Evolutionary conservation across 1,139 yeast genomes (phyloP).

Genomic region (Taphrina communis): DNA sequence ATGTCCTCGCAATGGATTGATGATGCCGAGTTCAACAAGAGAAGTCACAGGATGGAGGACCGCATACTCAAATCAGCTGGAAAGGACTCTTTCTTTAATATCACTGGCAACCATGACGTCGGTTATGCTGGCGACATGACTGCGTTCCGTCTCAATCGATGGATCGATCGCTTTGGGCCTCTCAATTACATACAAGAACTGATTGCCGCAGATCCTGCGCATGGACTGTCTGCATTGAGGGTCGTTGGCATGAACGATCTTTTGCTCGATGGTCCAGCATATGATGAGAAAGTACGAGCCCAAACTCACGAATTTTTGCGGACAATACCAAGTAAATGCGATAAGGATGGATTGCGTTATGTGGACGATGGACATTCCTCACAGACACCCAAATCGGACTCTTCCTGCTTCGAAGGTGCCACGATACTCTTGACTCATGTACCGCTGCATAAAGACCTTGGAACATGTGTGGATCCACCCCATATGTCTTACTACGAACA

Average conservation of each 20-base stretch:
- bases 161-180: slow-evolving; percentile 73
- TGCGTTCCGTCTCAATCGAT: slow-evolving; percentile 85
- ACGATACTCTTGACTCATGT: slow-evolving; percentile 87
- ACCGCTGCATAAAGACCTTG: slow-evolving; percentile 80
- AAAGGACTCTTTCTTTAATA: slow-evolving; percentile 45
- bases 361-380: background rate
- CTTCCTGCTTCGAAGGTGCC: slow-evolving; percentile 51
- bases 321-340: slow-evolving; percentile 10
- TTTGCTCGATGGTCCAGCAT: slow-evolving; percentile 87
- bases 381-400: background rate
- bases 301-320: slow-evolving; percentile 34
- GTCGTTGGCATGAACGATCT: slow-evolving; percentile 83
- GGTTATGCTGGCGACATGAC: slow-evolving; percentile 97
- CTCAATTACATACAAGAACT: slow-evolving; percentile 58
- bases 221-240: slow-evolving; percentile 61
- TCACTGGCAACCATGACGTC: slow-evolving; percentile 94
- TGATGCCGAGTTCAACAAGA: slow-evolving; percentile 79
- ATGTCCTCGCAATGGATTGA: slow-evolving; percentile 95
- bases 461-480: slow-evolving; percentile 88
- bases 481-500: slow-evolving; percentile 69
- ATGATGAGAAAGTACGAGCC: slow-evolving; percentile 54
- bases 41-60: slow-evolving; percentile 71
- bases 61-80: slow-evolving; percentile 62
- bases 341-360: background rate
- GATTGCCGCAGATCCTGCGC: background rate